Base-by-base conservation (phyloP, 1,284 basidiomycete species). In the Neonothopanus nambi region DNA sequence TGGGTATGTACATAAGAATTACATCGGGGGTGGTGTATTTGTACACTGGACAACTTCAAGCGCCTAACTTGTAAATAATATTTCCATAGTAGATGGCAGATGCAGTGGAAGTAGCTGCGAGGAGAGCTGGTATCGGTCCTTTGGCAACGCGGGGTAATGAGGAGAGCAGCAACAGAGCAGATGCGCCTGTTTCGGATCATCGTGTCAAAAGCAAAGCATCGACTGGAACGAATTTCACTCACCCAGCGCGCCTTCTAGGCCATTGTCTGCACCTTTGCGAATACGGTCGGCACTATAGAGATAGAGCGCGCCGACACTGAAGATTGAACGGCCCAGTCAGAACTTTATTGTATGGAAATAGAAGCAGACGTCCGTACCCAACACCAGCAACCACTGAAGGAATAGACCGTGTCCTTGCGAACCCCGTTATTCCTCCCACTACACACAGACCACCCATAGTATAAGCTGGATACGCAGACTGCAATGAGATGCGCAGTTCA, bases 381-480 rank as follows among this genome's bases (percentile, higher is more conserved):
- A 90, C 78, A 40, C 91, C 91, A 54, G 91, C 92, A 7, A 91
- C 82, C 36, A 94, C 68, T 6, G 91, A 93, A 7, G 90, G 90
- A 30, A 91, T 74, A 36, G 89, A 91, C 23, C 84, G 79, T 52
- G 84, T 88, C 59, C 80, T 76, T 15, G 73, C 79, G 59, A 82
- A 91, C 33, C 89, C 89, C 39, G 84, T 85, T 47, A 89, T 58
- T 30, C 91, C 91, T 24, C 91, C 91, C 40, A 89, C 75, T 59
- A 89, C 73, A 70, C 91, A 93, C 57, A 93, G 73, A 57, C 72
- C 78, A 57, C 91, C 89, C 80, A 93, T 91, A 30, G 84, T 74
- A 67, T 83, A 88, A 55, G 91, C 88, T 60, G 90, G 89, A 68
- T 89, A 84, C 49, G 89, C 87, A 69, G 90, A 91, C 90, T 91